Conservation (phyloP, 495 filamentous ascomycete species). For the Polyplosphaeria fusca region DNA sequence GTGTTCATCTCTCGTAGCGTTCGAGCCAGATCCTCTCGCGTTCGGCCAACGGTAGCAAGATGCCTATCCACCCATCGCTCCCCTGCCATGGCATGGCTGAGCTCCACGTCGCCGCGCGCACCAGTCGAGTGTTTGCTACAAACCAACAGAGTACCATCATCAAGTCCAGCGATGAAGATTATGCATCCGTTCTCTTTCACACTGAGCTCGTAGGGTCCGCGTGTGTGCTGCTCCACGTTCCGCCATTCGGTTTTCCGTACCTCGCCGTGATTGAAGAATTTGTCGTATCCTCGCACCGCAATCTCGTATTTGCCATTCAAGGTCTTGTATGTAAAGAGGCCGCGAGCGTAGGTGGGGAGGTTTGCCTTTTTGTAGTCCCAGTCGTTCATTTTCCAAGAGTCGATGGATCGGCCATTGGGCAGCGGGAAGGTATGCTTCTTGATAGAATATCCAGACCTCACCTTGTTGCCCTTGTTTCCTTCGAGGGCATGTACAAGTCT, state of each 20-base stretch:
- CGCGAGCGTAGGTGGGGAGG: constrained; percentile 86
- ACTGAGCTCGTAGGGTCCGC: constrained; percentile 89
- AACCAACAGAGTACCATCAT: constrained; percentile 81
- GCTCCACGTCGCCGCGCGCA: constrained; percentile 57
- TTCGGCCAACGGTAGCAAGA: constrained; percentile 68
- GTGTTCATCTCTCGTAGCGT: constrained; percentile 76
- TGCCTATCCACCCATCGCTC: constrained; percentile 84
- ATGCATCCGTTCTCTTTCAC: constrained; percentile 99
- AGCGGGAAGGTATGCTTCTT: constrained; percentile 74
- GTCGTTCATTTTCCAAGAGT: constrained; percentile 91
- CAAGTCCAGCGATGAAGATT: constrained; percentile 90
- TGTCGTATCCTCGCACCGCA: constrained; percentile 86
- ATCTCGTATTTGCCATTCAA: constrained; percentile 68
- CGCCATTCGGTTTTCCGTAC: constrained; percentile 73
- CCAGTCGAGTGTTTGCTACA: constrained; percentile 99
- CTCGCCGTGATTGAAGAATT: constrained; percentile 94
- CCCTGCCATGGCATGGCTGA: constrained; percentile 82
- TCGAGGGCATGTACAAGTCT: constrained; percentile 58
- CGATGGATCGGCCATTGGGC: constrained; percentile 58
- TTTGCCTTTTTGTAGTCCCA: constrained; percentile 87
- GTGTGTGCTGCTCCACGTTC: constrained; percentile 71
- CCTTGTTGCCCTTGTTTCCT: constrained; percentile 48
- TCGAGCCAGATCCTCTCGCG: constrained; percentile 68
- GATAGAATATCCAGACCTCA: constrained; percentile 53
- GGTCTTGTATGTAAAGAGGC: constrained; percentile 77